These are phyloP conservation scores for Cystofilobasidium ferigula DNA, from an alignment of 768 basidiomycete species.

Conservation along the genomic window DNA sequence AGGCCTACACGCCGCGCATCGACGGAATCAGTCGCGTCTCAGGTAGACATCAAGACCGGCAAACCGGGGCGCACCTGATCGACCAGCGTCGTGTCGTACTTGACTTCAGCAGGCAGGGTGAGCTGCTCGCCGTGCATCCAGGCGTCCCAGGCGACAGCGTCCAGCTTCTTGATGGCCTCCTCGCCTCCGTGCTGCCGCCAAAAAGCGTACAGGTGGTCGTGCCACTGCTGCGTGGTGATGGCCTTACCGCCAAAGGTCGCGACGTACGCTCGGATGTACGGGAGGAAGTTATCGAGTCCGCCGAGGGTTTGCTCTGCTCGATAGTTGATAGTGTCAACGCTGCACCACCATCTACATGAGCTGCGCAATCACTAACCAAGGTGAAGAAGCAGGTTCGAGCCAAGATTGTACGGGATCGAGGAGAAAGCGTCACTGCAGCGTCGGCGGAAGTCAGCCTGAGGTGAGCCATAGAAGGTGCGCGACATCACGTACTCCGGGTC, in stretches of 20 bases:
- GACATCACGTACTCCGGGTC: conserved; percentile 25
- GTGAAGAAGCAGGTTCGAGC: conserved; percentile 73
- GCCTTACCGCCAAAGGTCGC: conserved; percentile 65
- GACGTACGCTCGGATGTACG: conserved; percentile 74
- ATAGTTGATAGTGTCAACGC: background rate
- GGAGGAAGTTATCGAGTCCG: conserved; percentile 71
- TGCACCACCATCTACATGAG: too few species aligned
- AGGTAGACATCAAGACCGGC: background rate
- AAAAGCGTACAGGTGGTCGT: conserved; percentile 61
- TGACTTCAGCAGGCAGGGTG: conserved; percentile 59
- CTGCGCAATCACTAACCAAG: conserved; percentile 52
- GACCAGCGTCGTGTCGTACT: conserved; percentile 65
- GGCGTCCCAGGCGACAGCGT: conserved; percentile 62
- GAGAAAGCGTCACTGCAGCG: conserved; percentile 52
- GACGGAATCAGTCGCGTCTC: background rate
- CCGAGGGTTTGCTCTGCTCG: conserved; percentile 43
- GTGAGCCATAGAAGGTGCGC: too few species aligned
- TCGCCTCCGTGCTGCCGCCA: conserved; percentile 51
- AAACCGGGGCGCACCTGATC: conserved; percentile 42
- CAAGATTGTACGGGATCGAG: conserved; percentile 59
- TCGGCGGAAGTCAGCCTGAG: too few species aligned
- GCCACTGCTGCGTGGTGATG: conserved; percentile 76
- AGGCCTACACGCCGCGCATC: conserved; percentile 38
- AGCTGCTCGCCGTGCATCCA: conserved; percentile 76
- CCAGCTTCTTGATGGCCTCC: conserved; percentile 55